These are phyloP conservation scores for Pestalotiopsis sp. DNA, from an alignment of 2,329 filamentous ascomycete genomes.

Conservation along the genomic window DNA sequence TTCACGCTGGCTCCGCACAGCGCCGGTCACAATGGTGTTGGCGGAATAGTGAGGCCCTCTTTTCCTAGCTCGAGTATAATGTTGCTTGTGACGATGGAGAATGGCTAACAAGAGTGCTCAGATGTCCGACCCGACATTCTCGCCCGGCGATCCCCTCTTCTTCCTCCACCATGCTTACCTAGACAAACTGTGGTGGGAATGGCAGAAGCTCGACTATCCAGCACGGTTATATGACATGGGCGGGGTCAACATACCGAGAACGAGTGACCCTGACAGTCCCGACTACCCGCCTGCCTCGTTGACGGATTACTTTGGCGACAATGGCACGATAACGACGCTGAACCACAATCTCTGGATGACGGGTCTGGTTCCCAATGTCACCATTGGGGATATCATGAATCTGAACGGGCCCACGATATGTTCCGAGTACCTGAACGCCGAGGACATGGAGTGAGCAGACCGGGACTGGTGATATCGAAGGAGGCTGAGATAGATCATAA, in stretches of 20 bases:
- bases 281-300: not conserved
- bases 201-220: conserved; percentile 23
- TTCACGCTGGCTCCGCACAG: not conserved
- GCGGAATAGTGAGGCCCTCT: not conserved
- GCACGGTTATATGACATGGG: conserved; percentile 20
- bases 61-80: too few relatives aligned
- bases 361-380: conserved; percentile 24
- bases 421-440: conserved; percentile 19
- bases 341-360: conserved; percentile 30
- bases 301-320: conserved; percentile 26
- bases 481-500: not conserved
- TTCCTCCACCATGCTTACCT: conserved; percentile 28
- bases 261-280: not conserved
- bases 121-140: conserved; percentile 3
- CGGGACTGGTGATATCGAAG: not conserved
- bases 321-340: conserved; percentile 25
- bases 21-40: not conserved
- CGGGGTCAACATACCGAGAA: not conserved
- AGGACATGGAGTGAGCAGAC: not conserved
- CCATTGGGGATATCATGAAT: conserved; percentile 30
- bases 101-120: not conserved
- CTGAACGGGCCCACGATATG: conserved; percentile 22
- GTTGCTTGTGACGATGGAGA: not conserved
- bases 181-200: conserved; percentile 28
- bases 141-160: conserved; percentile 26